Evolutionary conservation across 163 green algal genomes (phyloP), one percentile per base, ranked within the genome.

Genomic region (Coccomyxa subellipsoidea): DNA sequence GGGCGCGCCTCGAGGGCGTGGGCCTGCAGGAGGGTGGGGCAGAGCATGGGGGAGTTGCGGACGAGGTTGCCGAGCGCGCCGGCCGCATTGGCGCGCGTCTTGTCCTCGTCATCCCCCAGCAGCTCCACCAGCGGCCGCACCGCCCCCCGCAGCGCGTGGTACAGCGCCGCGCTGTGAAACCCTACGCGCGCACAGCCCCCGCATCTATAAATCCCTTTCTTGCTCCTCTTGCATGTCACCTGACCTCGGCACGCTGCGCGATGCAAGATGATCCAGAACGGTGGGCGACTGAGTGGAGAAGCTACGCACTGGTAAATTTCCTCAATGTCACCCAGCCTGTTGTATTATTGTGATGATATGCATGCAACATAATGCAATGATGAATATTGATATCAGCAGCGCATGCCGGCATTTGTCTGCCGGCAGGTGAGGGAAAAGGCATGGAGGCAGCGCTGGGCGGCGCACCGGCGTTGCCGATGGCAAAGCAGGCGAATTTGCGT

Each of bases 401-500:
- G n/a, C n/a, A n/a, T n/a, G n/a, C n/a, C n/a, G n/a, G n/a, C n/a
- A n/a, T n/a, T n/a, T n/a, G n/a, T n/a, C n/a, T n/a, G n/a, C n/a
- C n/a, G n/a, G n/a, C n/a, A n/a, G n/a, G n/a, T n/a, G n/a, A n/a
- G n/a, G n/a, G n/a, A 7, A 9, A 7, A n/a, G 32, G 39, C 39
- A 54, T 54, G 39, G 39, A 54, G 47, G 47, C 47, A 59, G 5
- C 15, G 47, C 47, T 27, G 47, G 15, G 37, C 35, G 31, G 25
- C 83, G 32, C 40, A 93, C 90, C 92, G 21, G 94, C 95, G 80
- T 98, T 98, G 81, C 96, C 95, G 54, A 99, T 95, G 0, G 96
- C 96, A 77, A 99, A 99, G 91, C 95, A 98, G 31, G 96, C 95
- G 92, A 98, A 99, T 87, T 98, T 99, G 82, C 96, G 93, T 3